Percentiles rank a stretch among this genome's conserved stretches.
phyloP scores from a whole-genome alignment of 2,329 filamentous ascomycete genomes.

The Hypomyces perniciosus region DNA sequence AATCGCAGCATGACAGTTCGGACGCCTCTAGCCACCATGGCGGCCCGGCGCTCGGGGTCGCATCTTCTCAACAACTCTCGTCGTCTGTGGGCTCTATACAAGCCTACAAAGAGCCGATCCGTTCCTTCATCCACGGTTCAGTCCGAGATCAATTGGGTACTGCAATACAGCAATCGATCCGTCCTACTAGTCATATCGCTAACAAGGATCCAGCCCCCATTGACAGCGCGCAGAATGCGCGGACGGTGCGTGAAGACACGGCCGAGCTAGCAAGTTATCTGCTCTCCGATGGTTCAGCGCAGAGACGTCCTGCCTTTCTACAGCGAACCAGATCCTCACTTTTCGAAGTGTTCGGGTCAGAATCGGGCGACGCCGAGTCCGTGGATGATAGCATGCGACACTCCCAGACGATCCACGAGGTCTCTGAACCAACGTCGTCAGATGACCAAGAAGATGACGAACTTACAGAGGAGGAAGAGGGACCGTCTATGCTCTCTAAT shows the following conservation, averaged over 20 bases:
- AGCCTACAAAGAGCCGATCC: conserved; percentile 57
- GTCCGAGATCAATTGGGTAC: conserved; percentile 54
- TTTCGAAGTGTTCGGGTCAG: conserved; percentile 22
- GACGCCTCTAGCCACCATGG: conserved; percentile 21
- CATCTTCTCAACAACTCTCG: conserved; percentile 27
- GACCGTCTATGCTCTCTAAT: conserved; percentile 41
- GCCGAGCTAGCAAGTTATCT: conserved; percentile 81
- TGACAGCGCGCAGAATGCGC: conserved; percentile 69
- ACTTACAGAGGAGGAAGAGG: conserved; percentile 17
- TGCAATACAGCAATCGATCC: conserved; percentile 16
- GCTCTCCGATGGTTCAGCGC: conserved; percentile 55
- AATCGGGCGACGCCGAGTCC: conserved; percentile 18
- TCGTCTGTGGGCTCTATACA: conserved; percentile 32
- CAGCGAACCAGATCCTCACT: conserved; percentile 26
- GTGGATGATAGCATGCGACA: conserved; percentile 20
- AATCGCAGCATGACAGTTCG: conserved; percentile 18
- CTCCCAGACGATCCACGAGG: conserved; percentile 53
- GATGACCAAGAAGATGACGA: conserved; percentile 14
- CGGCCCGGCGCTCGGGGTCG: conserved; percentile 17
- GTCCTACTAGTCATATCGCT: conserved; percentile 3
- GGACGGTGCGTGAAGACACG: conserved; percentile 77
- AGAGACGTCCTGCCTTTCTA: conserved; percentile 42
- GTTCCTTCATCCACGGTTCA: conserved; percentile 65
- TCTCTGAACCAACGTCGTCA: conserved; percentile 43
- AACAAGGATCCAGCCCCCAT: conserved; percentile 37